A percentile compares a stretch with the other conserved stretches of the same genome.
Conservation (phyloP, 2,329 filamentous ascomycete species). For the Penicillium sp. region DNA sequence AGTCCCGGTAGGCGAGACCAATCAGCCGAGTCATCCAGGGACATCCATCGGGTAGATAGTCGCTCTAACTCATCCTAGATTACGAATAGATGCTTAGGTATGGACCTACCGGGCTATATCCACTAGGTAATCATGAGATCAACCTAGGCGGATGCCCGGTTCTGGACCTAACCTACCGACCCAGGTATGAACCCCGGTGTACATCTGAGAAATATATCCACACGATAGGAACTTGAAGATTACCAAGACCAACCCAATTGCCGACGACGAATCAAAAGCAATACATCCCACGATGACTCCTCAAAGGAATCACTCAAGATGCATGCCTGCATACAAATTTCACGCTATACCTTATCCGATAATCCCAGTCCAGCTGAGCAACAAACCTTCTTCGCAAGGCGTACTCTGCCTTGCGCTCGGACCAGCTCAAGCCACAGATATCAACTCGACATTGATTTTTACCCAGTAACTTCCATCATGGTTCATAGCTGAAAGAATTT, state of each 20-base stretch:
- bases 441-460: neutral
- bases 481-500: no score
- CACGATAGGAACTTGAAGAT: neutral
- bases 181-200: no score
- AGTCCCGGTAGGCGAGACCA: no score
- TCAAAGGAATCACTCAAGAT: neutral
- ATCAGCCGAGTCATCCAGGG: no score
- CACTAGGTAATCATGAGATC: no score
- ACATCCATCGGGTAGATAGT: no score
- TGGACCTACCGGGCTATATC: no score
- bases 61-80: no score
- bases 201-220: neutral
- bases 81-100: no score
- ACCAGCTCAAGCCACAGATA: constrained; percentile 12
- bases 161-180: no score
- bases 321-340: neutral
- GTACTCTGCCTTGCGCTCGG: constrained; percentile 24
- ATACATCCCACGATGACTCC: neutral
- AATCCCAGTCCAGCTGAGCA: constrained; percentile 13
- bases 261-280: neutral
- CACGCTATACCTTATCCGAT: neutral
- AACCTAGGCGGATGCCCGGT: no score
- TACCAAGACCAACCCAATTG: neutral
- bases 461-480: neutral
- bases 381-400: constrained; percentile 11